A percentile compares a stretch with the other conserved stretches of the same genome.
Evolutionary conservation across 2,329 filamentous ascomycete genomes (phyloP).

Genomic region (Fusarium virguliforme): DNA sequence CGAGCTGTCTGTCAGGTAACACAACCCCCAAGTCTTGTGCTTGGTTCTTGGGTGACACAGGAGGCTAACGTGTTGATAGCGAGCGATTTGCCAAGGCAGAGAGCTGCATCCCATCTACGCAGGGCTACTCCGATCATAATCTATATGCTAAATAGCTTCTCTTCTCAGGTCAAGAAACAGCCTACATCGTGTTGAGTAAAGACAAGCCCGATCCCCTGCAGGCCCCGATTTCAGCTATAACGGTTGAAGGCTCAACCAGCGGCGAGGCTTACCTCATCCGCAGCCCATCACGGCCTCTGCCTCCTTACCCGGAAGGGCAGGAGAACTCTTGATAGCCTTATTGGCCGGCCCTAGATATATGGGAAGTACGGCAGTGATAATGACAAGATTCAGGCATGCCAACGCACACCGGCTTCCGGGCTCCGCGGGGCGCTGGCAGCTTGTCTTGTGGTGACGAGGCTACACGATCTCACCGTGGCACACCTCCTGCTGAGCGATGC

Average conservation of each 20-base stretch:
- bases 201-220: background rate
- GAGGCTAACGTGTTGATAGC: slow-evolving; percentile 18
- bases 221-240: background rate
- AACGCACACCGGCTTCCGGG: slow-evolving; percentile 42
- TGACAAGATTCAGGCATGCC: slow-evolving; percentile 23
- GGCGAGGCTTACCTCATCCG: background rate
- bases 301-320: background rate
- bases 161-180: background rate
- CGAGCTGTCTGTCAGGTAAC: slow-evolving; percentile 16
- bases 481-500: slow-evolving; percentile 27
- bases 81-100: slow-evolving; percentile 2
- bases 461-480: slow-evolving; percentile 37
- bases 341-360: slow-evolving; percentile 8
- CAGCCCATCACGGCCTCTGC: background rate
- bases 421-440: slow-evolving; percentile 33
- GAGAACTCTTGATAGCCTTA: slow-evolving; percentile 11
- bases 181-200: background rate
- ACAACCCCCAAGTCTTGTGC: slow-evolving; percentile 29
- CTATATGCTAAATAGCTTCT: background rate
- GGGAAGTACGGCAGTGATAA: slow-evolving; percentile 23
- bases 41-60: slow-evolving; percentile 25
- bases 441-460: slow-evolving; percentile 18
- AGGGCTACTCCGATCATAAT: background rate
- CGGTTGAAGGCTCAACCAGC: background rate
- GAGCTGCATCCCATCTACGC: slow-evolving; percentile 7